These are phyloP conservation scores for Didymellaceae sp. DNA, from an alignment of 2,329 filamentous ascomycete species.

Conservation along the genomic window DNA sequence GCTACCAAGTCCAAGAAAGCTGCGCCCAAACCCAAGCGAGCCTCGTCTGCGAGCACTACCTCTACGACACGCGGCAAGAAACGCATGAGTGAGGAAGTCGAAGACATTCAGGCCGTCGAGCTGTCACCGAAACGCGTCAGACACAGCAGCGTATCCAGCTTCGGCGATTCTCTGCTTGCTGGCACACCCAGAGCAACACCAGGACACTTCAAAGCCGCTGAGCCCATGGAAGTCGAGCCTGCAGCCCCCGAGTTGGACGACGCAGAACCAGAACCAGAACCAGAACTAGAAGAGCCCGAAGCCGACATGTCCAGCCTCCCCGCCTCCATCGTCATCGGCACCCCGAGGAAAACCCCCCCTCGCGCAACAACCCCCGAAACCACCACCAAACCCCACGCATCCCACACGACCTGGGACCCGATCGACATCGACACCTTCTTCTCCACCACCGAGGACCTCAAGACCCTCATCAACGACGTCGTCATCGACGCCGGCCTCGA, in stretches of 20 bases:
- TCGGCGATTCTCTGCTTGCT: conserved; percentile 26
- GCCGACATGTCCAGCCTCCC: conserved; percentile 30
- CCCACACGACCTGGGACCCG: conserved; percentile 75
- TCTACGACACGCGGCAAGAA: conserved; percentile 20
- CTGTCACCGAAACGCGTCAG: conserved; percentile 23
- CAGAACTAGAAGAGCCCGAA: conserved; percentile 1
- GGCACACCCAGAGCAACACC: conserved; percentile 34
- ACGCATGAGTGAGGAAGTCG: conserved; percentile 25
- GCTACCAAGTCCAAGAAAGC: conserved; percentile 4
- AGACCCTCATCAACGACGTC: conserved; percentile 35
- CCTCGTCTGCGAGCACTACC: conserved; percentile 25
- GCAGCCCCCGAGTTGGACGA: conserved; percentile 1
- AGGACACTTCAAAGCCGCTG: conserved; percentile 14
- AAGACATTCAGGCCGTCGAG: conserved; percentile 9
- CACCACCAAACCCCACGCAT: too few relatives aligned
- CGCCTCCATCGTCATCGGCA: conserved; percentile 43
- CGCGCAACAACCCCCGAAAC: conserved; percentile 24
- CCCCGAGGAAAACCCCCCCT: conserved; percentile 37
- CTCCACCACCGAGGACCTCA: conserved; percentile 32
- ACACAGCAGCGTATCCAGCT: conserved; percentile 31
- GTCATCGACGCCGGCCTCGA: conserved; percentile 42
- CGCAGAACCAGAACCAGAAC: conserved; percentile 17
- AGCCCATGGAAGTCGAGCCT: conserved; percentile 6
- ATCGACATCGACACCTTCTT: conserved; percentile 79
- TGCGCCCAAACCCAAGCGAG: conserved; percentile 25